Base-by-base conservation (phyloP, 345 rosid species). In the Ricinus communis region DNA sequence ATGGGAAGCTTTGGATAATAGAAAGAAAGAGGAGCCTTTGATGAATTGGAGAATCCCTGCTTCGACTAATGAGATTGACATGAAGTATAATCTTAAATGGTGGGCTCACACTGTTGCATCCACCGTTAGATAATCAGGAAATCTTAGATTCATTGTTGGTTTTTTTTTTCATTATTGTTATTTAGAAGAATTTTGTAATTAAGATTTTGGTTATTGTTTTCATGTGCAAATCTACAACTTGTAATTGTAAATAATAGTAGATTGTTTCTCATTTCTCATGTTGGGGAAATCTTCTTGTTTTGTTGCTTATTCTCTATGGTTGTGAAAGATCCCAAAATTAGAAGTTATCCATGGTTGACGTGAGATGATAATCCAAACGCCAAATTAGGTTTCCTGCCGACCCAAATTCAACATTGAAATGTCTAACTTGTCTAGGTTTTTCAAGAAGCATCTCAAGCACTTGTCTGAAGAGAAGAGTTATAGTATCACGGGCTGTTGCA, bases 21-120 rank as follows among this genome's bases (percentile, higher is more conserved):
- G 51, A 19, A 80, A 56, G 76, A 80, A 65, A 62, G 79, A 85
- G 68, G 76, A 80, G 21, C 77, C 88, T 58, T 71, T 87, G 87
- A 77, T 67, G 81, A 84, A 88, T 21, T 89, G 88, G 88, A 80
- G 81, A 77, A 77, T 87, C 66, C 92, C 96, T 28, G 73, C 81
- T 31, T 55, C 76, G 63, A 71, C 72, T 15, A 80, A 84, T 60
- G 96, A 88, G 71, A 73, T 66, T 41, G 87, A 82, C 74, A 81
- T 93, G 76, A 93, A 90, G 74, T 85, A 87, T 25, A 78, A 73
- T 61, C 87, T 91, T 31, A 84, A 66, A 69, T 79, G 75, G 83
- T 91, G 98, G 97, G 96, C 96, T 66, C 94, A 87, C 61, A 78
- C 88, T 31, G 90, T 91, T 76, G 96, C 96, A 30, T 87, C 91